Evolutionary conservation across 2,329 filamentous ascomycete genomes (phyloP).

Genomic region (Teratosphaeria nubilosa): DNA sequence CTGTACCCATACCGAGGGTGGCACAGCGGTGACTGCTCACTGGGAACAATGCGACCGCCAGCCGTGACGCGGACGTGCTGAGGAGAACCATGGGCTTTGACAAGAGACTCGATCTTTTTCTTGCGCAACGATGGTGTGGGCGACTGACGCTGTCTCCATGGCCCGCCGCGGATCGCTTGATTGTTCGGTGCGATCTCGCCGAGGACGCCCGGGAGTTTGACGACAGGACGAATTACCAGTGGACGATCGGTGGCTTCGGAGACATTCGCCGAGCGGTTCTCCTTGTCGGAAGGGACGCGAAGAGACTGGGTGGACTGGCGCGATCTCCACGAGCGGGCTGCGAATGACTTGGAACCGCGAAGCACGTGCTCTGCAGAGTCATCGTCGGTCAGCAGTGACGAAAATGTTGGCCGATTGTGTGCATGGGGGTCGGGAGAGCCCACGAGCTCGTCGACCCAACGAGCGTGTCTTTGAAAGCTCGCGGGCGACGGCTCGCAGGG

Average conservation of each 20-base stretch:
- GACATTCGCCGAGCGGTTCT: conserved; percentile 18
- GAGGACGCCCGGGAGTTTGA: conserved; percentile 14
- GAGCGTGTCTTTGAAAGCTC: not conserved
- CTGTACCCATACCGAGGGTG: conserved; percentile 30
- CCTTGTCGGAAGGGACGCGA: conserved; percentile 23
- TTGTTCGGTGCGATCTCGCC: conserved; percentile 25
- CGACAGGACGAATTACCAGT: conserved; percentile 5
- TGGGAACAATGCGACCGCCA: conserved; percentile 43
- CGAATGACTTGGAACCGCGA: conserved; percentile 27
- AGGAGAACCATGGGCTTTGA: conserved; percentile 43
- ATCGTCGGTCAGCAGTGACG: conserved; percentile 9
- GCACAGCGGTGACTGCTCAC: conserved; percentile 31
- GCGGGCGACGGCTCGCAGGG: conserved; percentile 1
- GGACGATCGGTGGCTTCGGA: conserved; percentile 9
- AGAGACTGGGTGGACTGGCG: conserved; percentile 20
- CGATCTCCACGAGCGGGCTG: conserved; percentile 26
- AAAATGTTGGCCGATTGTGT: not conserved
- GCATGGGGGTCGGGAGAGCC: conserved; percentile 9
- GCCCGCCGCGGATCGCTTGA: conserved; percentile 16
- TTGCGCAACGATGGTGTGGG: conserved; percentile 42
- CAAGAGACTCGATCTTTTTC: conserved; percentile 39
- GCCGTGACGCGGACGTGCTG: conserved; percentile 42
- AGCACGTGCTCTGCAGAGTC: conserved; percentile 27
- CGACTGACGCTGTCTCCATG: conserved; percentile 27
- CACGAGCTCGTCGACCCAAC: conserved; percentile 13